Base-by-base conservation (phyloP, 257 asterid species). In the Nicotiana benthamiana region DNA sequence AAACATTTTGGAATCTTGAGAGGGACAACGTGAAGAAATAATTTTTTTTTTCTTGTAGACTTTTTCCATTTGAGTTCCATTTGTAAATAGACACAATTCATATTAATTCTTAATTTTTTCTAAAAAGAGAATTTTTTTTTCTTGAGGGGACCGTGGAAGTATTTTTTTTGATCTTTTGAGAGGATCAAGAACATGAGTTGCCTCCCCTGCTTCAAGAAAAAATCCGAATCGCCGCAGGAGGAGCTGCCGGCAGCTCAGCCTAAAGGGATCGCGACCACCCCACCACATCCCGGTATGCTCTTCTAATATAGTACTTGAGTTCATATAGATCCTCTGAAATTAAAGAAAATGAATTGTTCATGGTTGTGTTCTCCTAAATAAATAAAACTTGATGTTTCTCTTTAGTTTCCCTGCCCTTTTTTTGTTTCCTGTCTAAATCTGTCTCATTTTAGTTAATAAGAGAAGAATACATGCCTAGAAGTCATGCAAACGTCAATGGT, bases 191-290 rank as follows among this genome's bases (percentile, higher is more conserved):
- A 46, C 36, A 74, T 74, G 78, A 74, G 78, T 74, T 74, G 78
- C 61, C 78, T 74, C 61, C 78, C 78, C 1, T 74, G 78, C 43
- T 74, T 74, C 61, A 74, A 48, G 78, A 74, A 74, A 74, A 74
- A 74, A 74, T 6, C 40, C 5, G 43, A 74, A 24, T 15, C 78
- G 26, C 16, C 16, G 6, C 24, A 15, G 16, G 36, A 12, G 36
- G 78, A 74, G 16, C 60, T 74, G 43, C 24, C 78, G 26, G 15
- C 48, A 0, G 17, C 61, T 74, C 78, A 26, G 0, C 8, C 78
- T 24, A 74, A 24, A 74, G 78, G 4, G 27, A 24, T 48, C 43
- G 27, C 61, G 48, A 74, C 78, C 78, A 74, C 26, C 24, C 78
- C 78, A 48, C 78, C 78, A 74, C 1, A 8, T 15, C 78, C 78